A percentile compares a stretch with the other conserved stretches of the same genome.
Conservation (phyloP, 2,329 filamentous ascomycete genomes). For the Penicillium sp. region DNA sequence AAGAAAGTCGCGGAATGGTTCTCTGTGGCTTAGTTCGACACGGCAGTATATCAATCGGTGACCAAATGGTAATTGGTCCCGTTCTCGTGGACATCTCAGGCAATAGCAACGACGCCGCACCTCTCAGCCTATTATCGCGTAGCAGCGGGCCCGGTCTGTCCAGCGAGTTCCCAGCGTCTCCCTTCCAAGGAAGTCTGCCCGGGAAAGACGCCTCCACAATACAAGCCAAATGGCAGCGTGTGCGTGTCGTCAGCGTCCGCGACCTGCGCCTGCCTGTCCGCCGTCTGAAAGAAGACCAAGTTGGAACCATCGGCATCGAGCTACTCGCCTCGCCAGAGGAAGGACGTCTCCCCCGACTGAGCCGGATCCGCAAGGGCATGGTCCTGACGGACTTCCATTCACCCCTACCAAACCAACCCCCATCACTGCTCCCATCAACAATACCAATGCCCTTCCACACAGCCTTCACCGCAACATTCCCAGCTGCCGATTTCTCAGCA, state of each 20-base stretch:
- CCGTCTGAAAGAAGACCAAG: constrained; percentile 71
- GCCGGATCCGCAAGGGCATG: constrained; percentile 69
- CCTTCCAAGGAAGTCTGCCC: constrained; percentile 23
- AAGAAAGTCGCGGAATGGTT: constrained; percentile 60
- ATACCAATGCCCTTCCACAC: constrained; percentile 49
- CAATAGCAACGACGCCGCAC: constrained; percentile 41
- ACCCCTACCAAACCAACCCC: constrained; percentile 44
- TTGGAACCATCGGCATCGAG: constrained; percentile 79
- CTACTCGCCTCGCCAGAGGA: constrained; percentile 22
- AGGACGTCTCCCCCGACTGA: constrained; percentile 26
- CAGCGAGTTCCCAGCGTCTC: constrained; percentile 34
- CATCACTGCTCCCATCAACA: constrained; percentile 8
- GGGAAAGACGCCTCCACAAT: constrained; percentile 50
- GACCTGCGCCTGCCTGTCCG: constrained; percentile 81
- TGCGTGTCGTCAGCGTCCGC: constrained; percentile 77
- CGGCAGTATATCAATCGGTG: constrained; percentile 71
- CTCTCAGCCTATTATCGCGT: constrained; percentile 22
- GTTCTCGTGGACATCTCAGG: constrained; percentile 53
- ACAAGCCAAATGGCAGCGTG: constrained; percentile 71
- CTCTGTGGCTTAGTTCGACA: constrained; percentile 80
- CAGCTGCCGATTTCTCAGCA: constrained; percentile 51
- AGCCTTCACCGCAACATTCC: constrained; percentile 68
- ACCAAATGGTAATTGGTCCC: constrained; percentile 73
- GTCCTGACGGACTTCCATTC: constrained; percentile 62
- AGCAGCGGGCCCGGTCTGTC: constrained; percentile 32